Conservation (phyloP, 1,139 yeast genomes). For the Sugiyamaella novakii region DNA sequence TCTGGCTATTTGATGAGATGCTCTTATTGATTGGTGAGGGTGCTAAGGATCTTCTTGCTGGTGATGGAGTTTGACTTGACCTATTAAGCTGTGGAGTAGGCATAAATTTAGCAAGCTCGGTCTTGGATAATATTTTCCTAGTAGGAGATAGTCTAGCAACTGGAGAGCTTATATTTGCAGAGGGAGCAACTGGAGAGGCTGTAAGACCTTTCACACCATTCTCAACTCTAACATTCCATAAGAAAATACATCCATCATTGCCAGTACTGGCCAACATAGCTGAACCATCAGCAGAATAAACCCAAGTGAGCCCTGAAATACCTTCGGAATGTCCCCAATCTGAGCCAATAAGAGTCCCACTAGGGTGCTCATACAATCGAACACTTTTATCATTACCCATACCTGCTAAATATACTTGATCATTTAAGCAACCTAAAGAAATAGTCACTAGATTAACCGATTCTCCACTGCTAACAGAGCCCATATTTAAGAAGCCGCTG, state of each 20-base stretch:
- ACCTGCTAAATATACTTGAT: slow-evolving; percentile 41
- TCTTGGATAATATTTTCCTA: slow-evolving; percentile 33
- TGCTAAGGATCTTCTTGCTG: slow-evolving; percentile 13
- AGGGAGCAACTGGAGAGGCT: not conserved
- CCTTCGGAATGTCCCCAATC: slow-evolving; percentile 71
- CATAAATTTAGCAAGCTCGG: slow-evolving; percentile 31
- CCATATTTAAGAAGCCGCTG: not conserved
- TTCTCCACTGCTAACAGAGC: slow-evolving; percentile 32
- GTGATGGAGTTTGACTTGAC: slow-evolving; percentile 17
- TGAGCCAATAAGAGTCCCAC: slow-evolving; percentile 51
- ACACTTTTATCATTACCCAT: slow-evolving; percentile 62
- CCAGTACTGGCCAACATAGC: slow-evolving; percentile 35
- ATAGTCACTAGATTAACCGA: slow-evolving; percentile 35
- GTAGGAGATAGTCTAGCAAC: slow-evolving; percentile 20
- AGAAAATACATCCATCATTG: slow-evolving; percentile 37
- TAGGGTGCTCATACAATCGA: slow-evolving; percentile 50
- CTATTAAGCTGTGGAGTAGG: slow-evolving; percentile 20
- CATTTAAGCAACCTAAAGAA: slow-evolving; percentile 28
- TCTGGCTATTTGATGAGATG: not conserved
- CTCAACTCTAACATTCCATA: slow-evolving; percentile 30
- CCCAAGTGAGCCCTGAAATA: slow-evolving; percentile 48
- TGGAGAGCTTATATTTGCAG: not conserved
- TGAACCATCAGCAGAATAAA: slow-evolving; percentile 32
- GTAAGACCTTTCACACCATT: not conserved
- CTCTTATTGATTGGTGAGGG: slow-evolving; percentile 8